Evolutionary conservation across 2,329 filamentous ascomycete species (phyloP).

Genomic region (Mollisiaceae sp.): DNA sequence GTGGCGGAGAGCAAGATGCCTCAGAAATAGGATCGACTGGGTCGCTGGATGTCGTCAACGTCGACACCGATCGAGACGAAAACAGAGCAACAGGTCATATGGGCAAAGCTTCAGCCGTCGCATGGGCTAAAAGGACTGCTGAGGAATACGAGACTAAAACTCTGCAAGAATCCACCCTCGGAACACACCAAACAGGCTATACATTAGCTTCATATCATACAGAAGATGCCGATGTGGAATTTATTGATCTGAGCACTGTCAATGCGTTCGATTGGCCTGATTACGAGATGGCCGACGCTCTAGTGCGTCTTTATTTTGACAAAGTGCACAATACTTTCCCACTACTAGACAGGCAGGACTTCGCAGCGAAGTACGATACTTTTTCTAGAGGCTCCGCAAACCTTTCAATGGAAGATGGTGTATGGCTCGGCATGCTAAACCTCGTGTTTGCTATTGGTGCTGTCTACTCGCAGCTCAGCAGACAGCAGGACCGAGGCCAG

Average conservation of each 20-base stretch:
- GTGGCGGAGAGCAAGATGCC: constrained; percentile 26
- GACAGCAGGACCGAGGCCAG: constrained; percentile 15
- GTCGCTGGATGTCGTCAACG: constrained; percentile 33
- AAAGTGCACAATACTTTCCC: constrained; percentile 33
- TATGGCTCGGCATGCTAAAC: constrained; percentile 36
- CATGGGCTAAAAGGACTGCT: constrained; percentile 34
- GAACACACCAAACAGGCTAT: constrained; percentile 13
- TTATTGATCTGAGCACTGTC: constrained; percentile 27
- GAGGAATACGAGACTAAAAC: constrained; percentile 17
- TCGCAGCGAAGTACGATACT: constrained; percentile 25
- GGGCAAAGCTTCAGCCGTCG: constrained; percentile 35
- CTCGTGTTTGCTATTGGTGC: constrained; percentile 35
- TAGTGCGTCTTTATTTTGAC: constrained; percentile 34
- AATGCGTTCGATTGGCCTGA: constrained; percentile 34
- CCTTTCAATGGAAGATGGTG: constrained; percentile 22
- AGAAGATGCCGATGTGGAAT: constrained; percentile 34
- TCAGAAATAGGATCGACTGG: constrained; percentile 38
- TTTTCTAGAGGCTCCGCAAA: constrained; percentile 19
- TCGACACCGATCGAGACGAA: constrained; percentile 35
- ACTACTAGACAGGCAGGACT: constrained; percentile 29
- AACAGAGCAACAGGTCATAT: constrained; percentile 33
- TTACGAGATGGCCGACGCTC: constrained; percentile 18
- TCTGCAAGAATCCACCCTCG: constrained; percentile 3
- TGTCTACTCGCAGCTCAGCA: constrained; percentile 30
- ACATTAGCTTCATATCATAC: constrained; percentile 32